Evolutionary conservation across 2,329 filamentous ascomycete genomes (phyloP).

Genomic region (Lithohypha guttulata): DNA sequence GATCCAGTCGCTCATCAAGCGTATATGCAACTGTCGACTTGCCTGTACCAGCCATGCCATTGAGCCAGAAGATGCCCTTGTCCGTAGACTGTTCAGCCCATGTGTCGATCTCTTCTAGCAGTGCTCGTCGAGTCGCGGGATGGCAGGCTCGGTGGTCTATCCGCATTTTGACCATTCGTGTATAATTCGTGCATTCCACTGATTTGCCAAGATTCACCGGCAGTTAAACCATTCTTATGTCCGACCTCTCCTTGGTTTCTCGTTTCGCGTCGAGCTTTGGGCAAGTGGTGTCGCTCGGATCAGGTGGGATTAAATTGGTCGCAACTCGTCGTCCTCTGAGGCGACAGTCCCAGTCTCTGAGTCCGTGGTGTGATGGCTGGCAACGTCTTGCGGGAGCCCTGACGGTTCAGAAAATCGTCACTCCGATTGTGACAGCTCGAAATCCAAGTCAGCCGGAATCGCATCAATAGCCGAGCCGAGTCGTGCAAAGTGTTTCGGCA

Average conservation of each 20-base stretch:
- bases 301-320: background rate
- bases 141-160: slow-evolving; percentile 25
- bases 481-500: slow-evolving; percentile 28
- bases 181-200: no score
- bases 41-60: slow-evolving; percentile 30
- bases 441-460: slow-evolving; percentile 10
- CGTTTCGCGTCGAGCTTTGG: background rate
- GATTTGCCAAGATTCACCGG: no score
- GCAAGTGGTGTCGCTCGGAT: background rate
- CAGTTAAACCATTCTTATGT: no score
- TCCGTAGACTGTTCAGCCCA: slow-evolving; percentile 20
- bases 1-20: slow-evolving; percentile 18
- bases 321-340: background rate
- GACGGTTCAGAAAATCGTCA: background rate
- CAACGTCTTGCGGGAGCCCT: background rate
- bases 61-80: slow-evolving; percentile 29
- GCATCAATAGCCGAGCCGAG: slow-evolving; percentile 30
- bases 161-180: no score
- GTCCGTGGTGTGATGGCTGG: background rate
- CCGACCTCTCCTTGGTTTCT: background rate
- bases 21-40: slow-evolving; percentile 30
- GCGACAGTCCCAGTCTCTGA: background rate
- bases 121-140: slow-evolving; percentile 4
- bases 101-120: slow-evolving; percentile 17
- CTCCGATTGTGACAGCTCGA: slow-evolving; percentile 4